Percentiles rank a stretch among this genome's conserved stretches.
Conservation (phyloP, 1,284 basidiomycete genomes). For the Ganoderma leucocontextum region DNA sequence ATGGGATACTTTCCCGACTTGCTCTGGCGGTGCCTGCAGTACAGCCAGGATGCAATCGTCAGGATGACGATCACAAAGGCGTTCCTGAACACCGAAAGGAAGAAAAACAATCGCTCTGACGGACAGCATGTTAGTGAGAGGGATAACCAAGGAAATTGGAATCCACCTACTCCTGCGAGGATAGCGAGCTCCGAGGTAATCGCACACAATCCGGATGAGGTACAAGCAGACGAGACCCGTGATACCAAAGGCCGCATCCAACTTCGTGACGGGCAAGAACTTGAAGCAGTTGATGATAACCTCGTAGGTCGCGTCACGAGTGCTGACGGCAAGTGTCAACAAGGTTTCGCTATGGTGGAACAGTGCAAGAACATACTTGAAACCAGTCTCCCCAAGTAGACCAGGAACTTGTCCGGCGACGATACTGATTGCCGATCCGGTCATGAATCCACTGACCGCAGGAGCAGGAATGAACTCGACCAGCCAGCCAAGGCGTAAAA, state of each 20-base stretch:
- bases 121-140: neutral
- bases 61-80: constrained; percentile 88
- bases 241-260: constrained; percentile 93
- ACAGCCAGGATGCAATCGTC: constrained; percentile 87
- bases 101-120: constrained; percentile 86
- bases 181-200: constrained; percentile 66
- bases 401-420: constrained; percentile 86
- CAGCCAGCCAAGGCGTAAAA: constrained; percentile 94
- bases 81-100: constrained; percentile 85
- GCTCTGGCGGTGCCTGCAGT: constrained; percentile 70
- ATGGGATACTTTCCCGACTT: constrained; percentile 81
- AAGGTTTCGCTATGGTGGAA: no score
- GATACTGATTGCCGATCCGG: constrained; percentile 91
- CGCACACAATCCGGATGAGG: constrained; percentile 73
- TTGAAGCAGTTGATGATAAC: constrained; percentile 95
- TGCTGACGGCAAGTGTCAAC: constrained; percentile 54
- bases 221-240: constrained; percentile 82
- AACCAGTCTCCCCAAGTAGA: constrained; percentile 84
- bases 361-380: constrained; percentile 64
- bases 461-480: constrained; percentile 95
- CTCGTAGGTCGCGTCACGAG: constrained; percentile 84
- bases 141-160: neutral
- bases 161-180: constrained; percentile 65
- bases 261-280: constrained; percentile 71
- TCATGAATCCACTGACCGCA: constrained; percentile 94